Evolutionary conservation across 345 rosid genomes (phyloP).

Genomic region (Xanthoceras sorbifolium): DNA sequence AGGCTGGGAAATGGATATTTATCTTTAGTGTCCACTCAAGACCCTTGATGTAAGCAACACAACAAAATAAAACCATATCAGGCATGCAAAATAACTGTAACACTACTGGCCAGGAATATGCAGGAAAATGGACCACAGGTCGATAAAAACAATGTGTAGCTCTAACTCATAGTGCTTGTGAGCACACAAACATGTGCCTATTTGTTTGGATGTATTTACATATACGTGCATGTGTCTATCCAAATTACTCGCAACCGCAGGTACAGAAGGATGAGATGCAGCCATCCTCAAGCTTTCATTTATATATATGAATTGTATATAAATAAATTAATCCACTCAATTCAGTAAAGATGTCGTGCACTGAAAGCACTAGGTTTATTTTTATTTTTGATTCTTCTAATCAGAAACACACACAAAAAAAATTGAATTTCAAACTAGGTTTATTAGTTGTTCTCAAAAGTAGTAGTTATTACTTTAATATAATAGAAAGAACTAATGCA

Average conservation of each 20-base stretch:
- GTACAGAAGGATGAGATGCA: neutral
- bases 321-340: slow-evolving; percentile 7
- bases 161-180: neutral
- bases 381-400: neutral
- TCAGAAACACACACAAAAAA: neutral
- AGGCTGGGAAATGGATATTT: slow-evolving; percentile 63
- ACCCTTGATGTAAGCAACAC: slow-evolving; percentile 23
- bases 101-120: slow-evolving; percentile 11
- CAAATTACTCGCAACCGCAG: neutral
- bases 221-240: neutral
- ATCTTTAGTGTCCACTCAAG: slow-evolving; percentile 40
- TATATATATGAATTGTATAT: neutral
- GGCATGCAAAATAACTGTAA: slow-evolving; percentile 11
- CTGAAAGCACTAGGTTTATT: neutral
- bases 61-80: slow-evolving; percentile 20
- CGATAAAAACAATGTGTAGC: neutral
- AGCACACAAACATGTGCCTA: neutral
- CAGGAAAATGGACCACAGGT: neutral
- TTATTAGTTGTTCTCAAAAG: slow-evolving; percentile 2
- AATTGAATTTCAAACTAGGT: neutral
- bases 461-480: slow-evolving; percentile 9
- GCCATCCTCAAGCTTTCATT: neutral
- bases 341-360: slow-evolving; percentile 9
- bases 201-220: neutral
- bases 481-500: slow-evolving; percentile 29